Base-by-base conservation (phyloP, 805 yeast genomes). In the Ogataea corticis region DNA sequence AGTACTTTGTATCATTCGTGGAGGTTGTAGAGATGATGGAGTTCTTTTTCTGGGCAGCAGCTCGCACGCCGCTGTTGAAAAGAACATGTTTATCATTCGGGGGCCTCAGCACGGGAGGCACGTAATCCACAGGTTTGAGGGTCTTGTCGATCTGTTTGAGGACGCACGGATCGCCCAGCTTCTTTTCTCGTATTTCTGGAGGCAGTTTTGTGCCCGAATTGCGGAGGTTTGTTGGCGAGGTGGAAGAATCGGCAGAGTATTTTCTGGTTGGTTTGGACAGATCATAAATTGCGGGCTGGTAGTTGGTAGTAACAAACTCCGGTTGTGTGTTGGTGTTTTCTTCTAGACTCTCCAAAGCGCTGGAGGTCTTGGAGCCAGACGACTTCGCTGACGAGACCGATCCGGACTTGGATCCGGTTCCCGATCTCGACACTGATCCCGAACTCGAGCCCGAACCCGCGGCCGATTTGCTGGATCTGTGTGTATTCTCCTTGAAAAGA, bases 81-180 rank as follows among this genome's bases (percentile, higher is more conserved):
- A 18, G 16, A 10, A 16, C n/a, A 12, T 17, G 28, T 19, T 28
- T 28, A 34, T 45, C 32, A 39, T 55, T 35, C 12, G 39, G 23
- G 9, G 80, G 79, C 27, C 82, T 60, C 43, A 78, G 65, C 13
- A 77, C 82, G 2, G 82, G 79, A 4, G 83, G 83, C 2, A 73
- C 63, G 55, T 74, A 70, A 46, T 74, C 59, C 4, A 79, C 77
- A 38, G 75, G 64, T 53, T 72, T 75, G 45, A 70, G 67, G 34
- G 71, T 68, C 46, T 71, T 72, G 54, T 76, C 73, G 32, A 77
- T 73, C 49, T 75, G 80, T 48, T 69, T 55, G 7, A 56, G 33
- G 1, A 50, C 48, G 1, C 48, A 12, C 16, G 48, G 12, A 3
- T 39, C 50, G 10, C 40, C 34, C 30, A 36, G 42, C 13, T 18